Evolutionary conservation across 345 rosid genomes (phyloP), one percentile per base, ranked within the genome.

Genomic region (Alliaria petiolata): DNA sequence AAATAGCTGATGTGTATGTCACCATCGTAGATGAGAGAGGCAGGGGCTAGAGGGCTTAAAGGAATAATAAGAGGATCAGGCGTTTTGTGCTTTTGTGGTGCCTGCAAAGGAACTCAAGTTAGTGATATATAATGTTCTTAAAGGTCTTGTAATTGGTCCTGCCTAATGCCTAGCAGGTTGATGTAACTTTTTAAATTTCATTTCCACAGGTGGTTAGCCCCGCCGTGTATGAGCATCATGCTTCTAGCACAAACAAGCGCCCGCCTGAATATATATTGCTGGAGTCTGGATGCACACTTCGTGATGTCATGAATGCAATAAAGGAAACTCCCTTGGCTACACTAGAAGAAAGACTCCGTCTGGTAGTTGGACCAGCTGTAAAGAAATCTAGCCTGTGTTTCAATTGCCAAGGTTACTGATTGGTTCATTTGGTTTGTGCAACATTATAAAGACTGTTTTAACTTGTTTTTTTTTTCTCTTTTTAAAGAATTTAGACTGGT

Each of bases 331-430:
- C 96, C 39, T 71, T 88, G 76, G 84, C 80, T 58, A 79, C 69
- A 9, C 42, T 93, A 63, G 91, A 91, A 70, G 87, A 86, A 66
- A 78, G 83, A 73, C 58, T 95, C 31, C 70, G 20, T 28, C 62
- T 39, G 72, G 84, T 82, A 47, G 72, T 80, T 56, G 95, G 96
- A 49, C 72, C 87, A 65, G 43, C 69, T 60, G 28, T 83, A 55
- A 78, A 79, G 83, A 88, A 76, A 60, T 79, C 95, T 61, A 59
- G 57, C 44, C 63, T 88, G 71, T 95, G 99, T 76, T 69, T 95
- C 69, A 89, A 70, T 73, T 95, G 99, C 86, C 85, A 84, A 91
- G 97, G 97, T 95, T 81, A 39, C 67, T 81, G 44, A 75, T 61
- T 58, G 62, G 72, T 57, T 35, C 30, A 22, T 68, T 64, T 22